phyloP scores from a whole-genome alignment of 2,329 filamentous ascomycete genomes.

The Thielaviopsis ethacetica region DNA sequence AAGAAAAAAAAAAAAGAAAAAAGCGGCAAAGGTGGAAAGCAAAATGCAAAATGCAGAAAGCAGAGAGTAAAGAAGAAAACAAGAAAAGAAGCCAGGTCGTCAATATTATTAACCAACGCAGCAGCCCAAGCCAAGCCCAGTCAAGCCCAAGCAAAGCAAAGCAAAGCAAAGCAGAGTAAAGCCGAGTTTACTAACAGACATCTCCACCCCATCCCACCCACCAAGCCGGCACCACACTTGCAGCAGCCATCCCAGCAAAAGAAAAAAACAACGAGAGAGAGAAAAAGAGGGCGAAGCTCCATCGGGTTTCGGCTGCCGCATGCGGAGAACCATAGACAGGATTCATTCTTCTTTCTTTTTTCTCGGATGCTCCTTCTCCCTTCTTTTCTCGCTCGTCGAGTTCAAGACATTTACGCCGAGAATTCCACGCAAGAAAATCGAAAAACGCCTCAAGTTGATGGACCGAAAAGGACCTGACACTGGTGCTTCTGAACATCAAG shows the following conservation, averaged over 20 bases:
- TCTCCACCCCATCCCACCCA: background rate
- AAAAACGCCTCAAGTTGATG: too few relatives aligned
- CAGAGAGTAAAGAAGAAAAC: background rate
- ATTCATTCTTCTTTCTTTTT: background rate
- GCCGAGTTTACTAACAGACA: background rate
- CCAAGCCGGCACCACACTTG: background rate
- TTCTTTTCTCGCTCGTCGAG: background rate
- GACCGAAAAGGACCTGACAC: too few relatives aligned
- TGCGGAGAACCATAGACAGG: background rate
- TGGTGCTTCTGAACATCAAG: too few relatives aligned
- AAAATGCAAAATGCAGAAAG: background rate
- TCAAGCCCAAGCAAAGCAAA: background rate
- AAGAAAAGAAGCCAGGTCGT: conserved; percentile 1
- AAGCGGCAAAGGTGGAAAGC: background rate
- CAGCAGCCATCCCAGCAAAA: background rate
- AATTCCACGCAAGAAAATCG: too few relatives aligned
- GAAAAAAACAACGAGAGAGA: background rate
- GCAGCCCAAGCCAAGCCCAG: background rate
- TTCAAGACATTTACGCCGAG: too few relatives aligned
- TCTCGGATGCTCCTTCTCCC: background rate
- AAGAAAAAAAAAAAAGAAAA: background rate
- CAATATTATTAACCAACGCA: conserved; percentile 5
- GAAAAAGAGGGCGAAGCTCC: background rate
- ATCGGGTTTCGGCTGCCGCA: background rate
- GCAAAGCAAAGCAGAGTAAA: background rate